phyloP scores from a whole-genome alignment of 1,139 yeast species.

The Yamadazyma triangularis region DNA sequence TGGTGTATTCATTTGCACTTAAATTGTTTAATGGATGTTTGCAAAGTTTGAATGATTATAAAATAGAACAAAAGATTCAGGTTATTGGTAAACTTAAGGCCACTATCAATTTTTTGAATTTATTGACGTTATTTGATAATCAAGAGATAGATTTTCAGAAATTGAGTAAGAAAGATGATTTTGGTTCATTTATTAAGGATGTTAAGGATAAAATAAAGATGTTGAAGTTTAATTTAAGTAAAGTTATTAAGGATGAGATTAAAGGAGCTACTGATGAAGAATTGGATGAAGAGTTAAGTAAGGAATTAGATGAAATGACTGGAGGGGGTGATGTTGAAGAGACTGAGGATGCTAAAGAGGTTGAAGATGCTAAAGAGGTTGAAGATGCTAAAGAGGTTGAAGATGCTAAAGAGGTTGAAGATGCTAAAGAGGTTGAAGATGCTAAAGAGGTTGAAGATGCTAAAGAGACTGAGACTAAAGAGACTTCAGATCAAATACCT shows the following conservation, averaged over 20 bases:
- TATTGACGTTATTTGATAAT: constrained; percentile 25
- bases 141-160: constrained; percentile 29
- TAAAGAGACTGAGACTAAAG: background rate
- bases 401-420: constrained; percentile 2
- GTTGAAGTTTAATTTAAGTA: constrained; percentile 37
- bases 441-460: background rate
- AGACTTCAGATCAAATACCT: too few relatives aligned
- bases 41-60: constrained; percentile 22
- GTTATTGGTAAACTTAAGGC: constrained; percentile 34
- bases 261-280: constrained; percentile 27
- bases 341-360: constrained; percentile 3
- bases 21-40: constrained; percentile 53
- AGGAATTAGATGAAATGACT: constrained; percentile 19
- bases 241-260: constrained; percentile 31
- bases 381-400: constrained; percentile 4
- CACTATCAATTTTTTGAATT: constrained; percentile 30
- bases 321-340: background rate
- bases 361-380: too few relatives aligned
- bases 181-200: constrained; percentile 22
- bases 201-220: constrained; percentile 34
- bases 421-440: constrained; percentile 4
- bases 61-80: constrained; percentile 21
- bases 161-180: constrained; percentile 23
- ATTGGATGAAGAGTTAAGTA: constrained; percentile 22
- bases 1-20: constrained; percentile 59